phyloP scores from a whole-genome alignment of 352 stramenopile species.

The Pythium phragmitis region DNA sequence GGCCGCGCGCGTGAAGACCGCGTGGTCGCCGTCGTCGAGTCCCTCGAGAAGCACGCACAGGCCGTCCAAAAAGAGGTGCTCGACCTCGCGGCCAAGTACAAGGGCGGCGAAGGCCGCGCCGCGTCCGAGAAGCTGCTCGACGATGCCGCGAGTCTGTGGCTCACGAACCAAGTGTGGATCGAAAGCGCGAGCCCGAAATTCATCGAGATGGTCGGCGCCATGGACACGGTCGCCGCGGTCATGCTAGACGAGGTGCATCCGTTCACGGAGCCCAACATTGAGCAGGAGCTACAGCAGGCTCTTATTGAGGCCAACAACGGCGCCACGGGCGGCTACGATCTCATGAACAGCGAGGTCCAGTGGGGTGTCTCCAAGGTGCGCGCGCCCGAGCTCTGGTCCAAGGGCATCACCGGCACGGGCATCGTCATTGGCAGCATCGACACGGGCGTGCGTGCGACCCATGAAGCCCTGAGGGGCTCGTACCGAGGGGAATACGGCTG shows the following conservation, averaged over 20 bases:
- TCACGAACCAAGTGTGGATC: constrained; percentile 30
- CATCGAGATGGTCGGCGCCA: constrained; percentile 15
- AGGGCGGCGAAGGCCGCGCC: background rate
- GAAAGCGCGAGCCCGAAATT: constrained; percentile 15
- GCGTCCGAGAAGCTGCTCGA: constrained; percentile 8
- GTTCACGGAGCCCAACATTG: constrained; percentile 14
- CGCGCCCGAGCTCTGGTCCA: constrained; percentile 24
- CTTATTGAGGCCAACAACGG: constrained; percentile 12
- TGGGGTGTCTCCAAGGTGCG: constrained; percentile 29
- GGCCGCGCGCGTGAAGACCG: constrained; percentile 10
- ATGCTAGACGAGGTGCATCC: constrained; percentile 13
- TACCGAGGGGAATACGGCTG: constrained; percentile 24
- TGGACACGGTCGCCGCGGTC: constrained; percentile 13
- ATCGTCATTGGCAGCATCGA: constrained; percentile 36
- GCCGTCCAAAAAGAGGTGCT: constrained; percentile 13
- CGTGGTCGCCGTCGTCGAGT: constrained; percentile 17
- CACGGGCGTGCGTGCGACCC: constrained; percentile 30
- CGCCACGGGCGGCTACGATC: constrained; percentile 5
- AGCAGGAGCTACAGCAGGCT: constrained; percentile 9
- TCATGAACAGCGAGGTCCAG: constrained; percentile 12
- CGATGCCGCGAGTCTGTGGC: constrained; percentile 22
- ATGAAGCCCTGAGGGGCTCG: constrained; percentile 16
- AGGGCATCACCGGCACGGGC: constrained; percentile 25
- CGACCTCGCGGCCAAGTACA: constrained; percentile 21
- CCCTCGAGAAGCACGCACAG: constrained; percentile 18